These are phyloP conservation scores for Saposhnikovia divaricata DNA, from an alignment of 129 eudicot species.

Conservation along the genomic window DNA sequence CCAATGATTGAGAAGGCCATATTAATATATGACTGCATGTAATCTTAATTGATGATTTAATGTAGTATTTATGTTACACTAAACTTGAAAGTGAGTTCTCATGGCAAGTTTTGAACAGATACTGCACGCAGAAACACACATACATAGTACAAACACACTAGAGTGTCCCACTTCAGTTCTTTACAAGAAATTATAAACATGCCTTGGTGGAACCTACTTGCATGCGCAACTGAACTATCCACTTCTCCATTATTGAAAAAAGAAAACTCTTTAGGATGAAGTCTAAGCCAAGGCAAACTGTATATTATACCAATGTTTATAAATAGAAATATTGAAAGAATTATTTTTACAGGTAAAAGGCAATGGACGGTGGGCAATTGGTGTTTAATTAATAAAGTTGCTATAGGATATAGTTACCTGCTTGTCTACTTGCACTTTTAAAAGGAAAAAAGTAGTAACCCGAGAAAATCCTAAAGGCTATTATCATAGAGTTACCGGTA, in stretches of 20 bases:
- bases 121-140: not conserved
- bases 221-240: slow-evolving; percentile 3
- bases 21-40: not conserved
- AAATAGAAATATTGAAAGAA: not conserved
- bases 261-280: not conserved
- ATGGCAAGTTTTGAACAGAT: not conserved
- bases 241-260: not conserved
- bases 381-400: not conserved
- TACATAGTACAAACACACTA: not conserved
- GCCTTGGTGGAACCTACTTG: not conserved
- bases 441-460: not conserved
- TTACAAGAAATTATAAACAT: not conserved
- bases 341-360: not conserved
- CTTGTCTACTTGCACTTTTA: not conserved
- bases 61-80: not conserved
- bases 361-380: not conserved
- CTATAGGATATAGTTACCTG: not conserved
- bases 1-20: not conserved
- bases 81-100: not conserved
- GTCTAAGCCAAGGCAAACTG: not conserved
- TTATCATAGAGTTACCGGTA: slow-evolving; percentile 56
- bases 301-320: not conserved
- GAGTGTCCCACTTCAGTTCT: not conserved
- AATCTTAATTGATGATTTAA: not conserved
- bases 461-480: not conserved